Evolutionary conservation across 331 rosid species (phyloP).

Genomic region (Quercus tomentella): DNA sequence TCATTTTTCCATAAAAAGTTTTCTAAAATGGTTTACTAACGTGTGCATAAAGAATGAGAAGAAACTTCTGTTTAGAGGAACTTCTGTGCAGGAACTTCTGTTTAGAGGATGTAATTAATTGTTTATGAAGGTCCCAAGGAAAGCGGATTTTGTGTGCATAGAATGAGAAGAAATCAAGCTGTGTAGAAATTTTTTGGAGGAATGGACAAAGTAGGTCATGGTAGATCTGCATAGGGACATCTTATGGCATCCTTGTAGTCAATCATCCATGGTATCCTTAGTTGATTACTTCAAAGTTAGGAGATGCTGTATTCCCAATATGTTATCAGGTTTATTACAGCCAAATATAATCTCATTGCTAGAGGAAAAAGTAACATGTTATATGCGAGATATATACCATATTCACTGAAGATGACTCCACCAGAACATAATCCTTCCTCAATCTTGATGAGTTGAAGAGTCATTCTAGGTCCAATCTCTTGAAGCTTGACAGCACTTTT

Average conservation of each 20-base stretch:
- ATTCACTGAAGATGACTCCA: slow-evolving; percentile 73
- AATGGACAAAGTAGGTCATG: background rate
- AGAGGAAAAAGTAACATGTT: background rate
- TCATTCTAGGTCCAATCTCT: slow-evolving; percentile 96
- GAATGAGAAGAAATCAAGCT: background rate
- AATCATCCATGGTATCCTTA: background rate
- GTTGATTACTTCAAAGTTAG: background rate
- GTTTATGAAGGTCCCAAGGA: background rate
- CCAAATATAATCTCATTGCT: background rate
- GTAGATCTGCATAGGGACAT: background rate
- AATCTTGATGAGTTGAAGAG: slow-evolving; percentile 74
- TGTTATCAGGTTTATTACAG: background rate
- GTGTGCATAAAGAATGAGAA: too few species aligned
- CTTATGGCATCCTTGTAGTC: background rate
- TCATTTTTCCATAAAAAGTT: too few species aligned
- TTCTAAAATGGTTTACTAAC: too few species aligned
- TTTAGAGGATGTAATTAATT: background rate
- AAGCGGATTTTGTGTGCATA: background rate
- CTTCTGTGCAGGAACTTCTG: background rate
- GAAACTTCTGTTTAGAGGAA: background rate
- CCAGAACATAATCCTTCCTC: slow-evolving; percentile 94
- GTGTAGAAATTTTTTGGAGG: background rate
- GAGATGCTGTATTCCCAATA: background rate
- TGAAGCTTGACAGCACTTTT: slow-evolving; percentile 98
- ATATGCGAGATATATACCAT: slow-evolving; percentile 41